phyloP scores from a whole-genome alignment of 305 asterid species.

The Fraxinus ornus region DNA sequence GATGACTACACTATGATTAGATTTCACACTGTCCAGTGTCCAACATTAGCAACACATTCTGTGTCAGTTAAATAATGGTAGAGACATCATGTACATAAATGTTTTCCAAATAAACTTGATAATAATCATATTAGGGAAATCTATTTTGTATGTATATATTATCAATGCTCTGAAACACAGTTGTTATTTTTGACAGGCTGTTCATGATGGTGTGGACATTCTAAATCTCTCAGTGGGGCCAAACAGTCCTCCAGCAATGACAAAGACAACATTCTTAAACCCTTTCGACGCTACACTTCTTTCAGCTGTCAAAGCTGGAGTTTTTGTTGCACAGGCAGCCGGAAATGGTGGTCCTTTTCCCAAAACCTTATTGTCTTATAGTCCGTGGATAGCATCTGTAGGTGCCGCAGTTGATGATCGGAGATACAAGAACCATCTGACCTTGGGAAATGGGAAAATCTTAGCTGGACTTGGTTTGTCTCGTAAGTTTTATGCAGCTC shows the following conservation, averaged over 20 bases:
- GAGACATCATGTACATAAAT: background rate
- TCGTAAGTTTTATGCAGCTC: conserved; percentile 56
- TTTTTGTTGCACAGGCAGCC: conserved; percentile 95
- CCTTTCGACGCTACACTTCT: conserved; percentile 95
- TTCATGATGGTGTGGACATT: conserved; percentile 95
- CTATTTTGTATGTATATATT: background rate
- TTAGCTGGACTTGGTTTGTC: conserved; percentile 86
- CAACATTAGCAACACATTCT: background rate
- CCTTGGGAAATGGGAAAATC: conserved; percentile 84
- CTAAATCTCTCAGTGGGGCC: conserved; percentile 97
- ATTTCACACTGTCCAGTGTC: background rate
- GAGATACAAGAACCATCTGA: conserved; percentile 89
- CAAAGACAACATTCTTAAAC: conserved; percentile 87
- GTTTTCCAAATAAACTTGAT: background rate
- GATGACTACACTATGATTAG: background rate
- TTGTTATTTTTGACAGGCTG: conserved; percentile 61
- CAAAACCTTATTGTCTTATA: conserved; percentile 80
- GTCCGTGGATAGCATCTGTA: conserved; percentile 95
- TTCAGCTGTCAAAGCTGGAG: conserved; percentile 95
- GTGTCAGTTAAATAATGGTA: background rate
- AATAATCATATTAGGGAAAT: background rate
- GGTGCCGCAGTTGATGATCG: conserved; percentile 99
- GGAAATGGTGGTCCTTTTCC: conserved; percentile 99
- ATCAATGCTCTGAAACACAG: background rate
- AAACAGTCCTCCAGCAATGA: conserved; percentile 91